Evolutionary conservation across 192 early-diverging fungal species (phyloP).

Genomic region (Entomortierella parvispora): DNA sequence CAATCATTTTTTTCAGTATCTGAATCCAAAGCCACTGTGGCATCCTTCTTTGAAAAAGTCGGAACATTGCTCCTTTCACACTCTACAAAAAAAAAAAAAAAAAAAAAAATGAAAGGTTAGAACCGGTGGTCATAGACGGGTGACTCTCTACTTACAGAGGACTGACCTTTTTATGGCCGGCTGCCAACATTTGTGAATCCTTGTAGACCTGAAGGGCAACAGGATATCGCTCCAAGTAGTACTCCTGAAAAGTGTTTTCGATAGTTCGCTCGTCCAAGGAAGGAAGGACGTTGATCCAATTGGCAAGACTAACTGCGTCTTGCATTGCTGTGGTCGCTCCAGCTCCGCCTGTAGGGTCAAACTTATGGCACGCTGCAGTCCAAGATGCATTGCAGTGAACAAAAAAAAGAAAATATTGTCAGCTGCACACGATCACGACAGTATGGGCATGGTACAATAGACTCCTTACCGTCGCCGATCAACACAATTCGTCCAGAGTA

Average conservation of each 20-base stretch:
- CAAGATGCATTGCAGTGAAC: neutral
- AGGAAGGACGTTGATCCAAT: neutral
- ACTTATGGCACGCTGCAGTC: neutral
- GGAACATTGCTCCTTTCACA: neutral
- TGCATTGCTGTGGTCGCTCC: neutral
- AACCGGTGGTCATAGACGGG: too few relatives aligned
- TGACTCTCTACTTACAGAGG: too few relatives aligned
- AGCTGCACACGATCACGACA: too few relatives aligned
- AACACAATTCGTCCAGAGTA: neutral
- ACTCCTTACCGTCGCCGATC: conserved; percentile 5
- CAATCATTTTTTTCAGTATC: neutral
- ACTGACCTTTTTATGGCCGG: too few relatives aligned
- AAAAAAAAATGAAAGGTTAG: too few relatives aligned
- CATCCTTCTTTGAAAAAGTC: neutral
- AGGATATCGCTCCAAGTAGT: neutral
- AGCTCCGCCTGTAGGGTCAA: conserved; percentile 1
- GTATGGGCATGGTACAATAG: too few relatives aligned
- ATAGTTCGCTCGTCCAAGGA: neutral
- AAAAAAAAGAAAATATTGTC: too few relatives aligned
- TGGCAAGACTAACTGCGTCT: conserved; percentile 2
- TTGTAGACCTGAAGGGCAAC: neutral
- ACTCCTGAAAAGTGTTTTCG: neutral
- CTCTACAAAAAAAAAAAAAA: too few relatives aligned
- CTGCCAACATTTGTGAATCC: neutral
- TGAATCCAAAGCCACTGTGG: neutral